A percentile compares a stretch with the other conserved stretches of the same genome.
Conservation (phyloP, 345 rosid species). For the Syzygium aqueum region DNA sequence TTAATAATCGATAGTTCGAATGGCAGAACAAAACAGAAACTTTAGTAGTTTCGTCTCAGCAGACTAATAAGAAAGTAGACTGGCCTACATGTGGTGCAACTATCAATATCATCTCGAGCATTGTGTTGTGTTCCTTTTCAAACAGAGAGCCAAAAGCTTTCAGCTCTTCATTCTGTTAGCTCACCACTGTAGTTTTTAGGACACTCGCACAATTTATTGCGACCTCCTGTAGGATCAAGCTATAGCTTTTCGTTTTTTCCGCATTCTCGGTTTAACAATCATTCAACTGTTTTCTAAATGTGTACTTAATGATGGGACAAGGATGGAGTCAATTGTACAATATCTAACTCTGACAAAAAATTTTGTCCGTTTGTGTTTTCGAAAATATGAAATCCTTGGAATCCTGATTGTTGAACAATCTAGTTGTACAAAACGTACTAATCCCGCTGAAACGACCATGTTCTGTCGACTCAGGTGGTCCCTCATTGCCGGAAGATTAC, state of each 20-base stretch:
- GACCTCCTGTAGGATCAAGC: neutral
- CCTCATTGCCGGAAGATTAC: slow-evolving; percentile 24
- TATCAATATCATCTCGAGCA: neutral
- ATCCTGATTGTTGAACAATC: neutral
- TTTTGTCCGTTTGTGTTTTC: neutral
- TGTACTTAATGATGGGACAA: neutral
- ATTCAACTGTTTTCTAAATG: neutral
- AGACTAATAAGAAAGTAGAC: neutral
- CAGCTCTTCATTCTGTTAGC: neutral
- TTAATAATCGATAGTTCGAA: neutral
- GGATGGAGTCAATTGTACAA: neutral
- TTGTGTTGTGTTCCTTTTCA: neutral
- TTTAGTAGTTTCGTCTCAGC: neutral
- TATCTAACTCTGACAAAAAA: neutral
- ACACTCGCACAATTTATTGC: neutral
- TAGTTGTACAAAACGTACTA: neutral
- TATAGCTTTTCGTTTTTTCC: neutral
- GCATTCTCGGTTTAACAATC: neutral
- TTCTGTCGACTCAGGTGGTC: slow-evolving; percentile 13
- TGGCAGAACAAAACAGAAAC: neutral
- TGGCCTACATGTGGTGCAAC: neutral
- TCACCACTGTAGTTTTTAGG: neutral
- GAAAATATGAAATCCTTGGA: neutral
- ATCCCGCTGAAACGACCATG: neutral
- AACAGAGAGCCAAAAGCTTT: neutral